Base-by-base conservation (phyloP, 169 alveolate genomes). In the Ichthyophthirius multifiliis region DNA sequence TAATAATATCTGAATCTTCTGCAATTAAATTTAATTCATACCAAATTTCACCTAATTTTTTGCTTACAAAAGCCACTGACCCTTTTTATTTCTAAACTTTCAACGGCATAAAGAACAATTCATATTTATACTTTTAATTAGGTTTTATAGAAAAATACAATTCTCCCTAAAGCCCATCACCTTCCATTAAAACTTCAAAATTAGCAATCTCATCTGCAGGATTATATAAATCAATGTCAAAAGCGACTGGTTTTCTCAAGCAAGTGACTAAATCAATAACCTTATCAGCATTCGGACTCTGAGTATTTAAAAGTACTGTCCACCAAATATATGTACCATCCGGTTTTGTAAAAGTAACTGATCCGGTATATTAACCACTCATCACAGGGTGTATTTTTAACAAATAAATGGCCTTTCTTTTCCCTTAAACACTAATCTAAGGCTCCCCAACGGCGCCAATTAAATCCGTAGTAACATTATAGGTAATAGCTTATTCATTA, bases 141-240 rank as follows among this genome's bases (percentile, higher is more conserved):
- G 98, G 97, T 1, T 34, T 18, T 67, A 81, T 23, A 7, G 74
- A 48, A 37, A 81, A 81, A 32, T 27, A 32, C 18, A 93, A 45
- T 23, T 81, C 87, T 43, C 99, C 99, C 31, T 94, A 67, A 65
- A 93, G 88, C 27, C 97, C 97, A 15, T 95, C 96, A 35, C 98
- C 96, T 44, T 89, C 86, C 43, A 94, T 85, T 78, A 92, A 90
- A 16, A 95, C 97, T 74, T 94, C 96, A 75, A 95, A 95, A 43
- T 93, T 89, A 20, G 93, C 91, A 5, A 87, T 84, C 43, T 94
- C 97, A 35, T 89, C 77, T 16, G 93, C 84, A 16, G 99, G 99
- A 74, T 96, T 96, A 41, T 85, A 92, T 41, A 96, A 85, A 62
- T 92, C 95, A 23, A 96, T 87, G 71, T 94, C 97, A 65, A 94